Percentiles rank a stretch among this genome's conserved stretches.
phyloP scores from a whole-genome alignment of 768 basidiomycete species.

The Boletus rubescentipes region DNA sequence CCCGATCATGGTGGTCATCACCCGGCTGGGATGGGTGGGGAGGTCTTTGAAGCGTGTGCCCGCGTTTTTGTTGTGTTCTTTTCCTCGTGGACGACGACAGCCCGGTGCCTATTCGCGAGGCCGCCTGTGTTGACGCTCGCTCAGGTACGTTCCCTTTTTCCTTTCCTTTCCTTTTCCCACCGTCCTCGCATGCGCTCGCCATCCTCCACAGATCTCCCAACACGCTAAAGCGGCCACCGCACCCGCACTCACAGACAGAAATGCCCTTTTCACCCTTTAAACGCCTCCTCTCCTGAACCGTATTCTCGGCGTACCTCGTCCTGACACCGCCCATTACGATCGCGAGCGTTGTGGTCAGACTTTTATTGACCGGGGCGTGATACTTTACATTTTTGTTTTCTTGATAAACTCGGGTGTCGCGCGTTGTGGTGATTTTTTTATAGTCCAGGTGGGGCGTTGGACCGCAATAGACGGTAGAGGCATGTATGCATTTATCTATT shows the following conservation, averaged over 20 bases:
- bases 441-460: too few species aligned
- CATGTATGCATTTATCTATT: too few species aligned
- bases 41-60: slow-evolving; percentile 80
- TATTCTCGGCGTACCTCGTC: slow-evolving; percentile 91
- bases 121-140: slow-evolving; percentile 78
- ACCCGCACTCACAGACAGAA: background rate
- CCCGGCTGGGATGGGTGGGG: slow-evolving; percentile 42
- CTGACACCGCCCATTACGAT: slow-evolving; percentile 87
- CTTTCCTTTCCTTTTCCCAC: slow-evolving; percentile 19
- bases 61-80: slow-evolving; percentile 37
- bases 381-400: background rate
- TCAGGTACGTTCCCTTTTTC: slow-evolving; percentile 37
- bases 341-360: slow-evolving; percentile 69
- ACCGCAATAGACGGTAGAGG: too few species aligned
- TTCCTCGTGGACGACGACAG: slow-evolving; percentile 21
- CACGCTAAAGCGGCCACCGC: background rate
- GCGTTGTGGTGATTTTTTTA: too few species aligned
- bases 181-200: background rate
- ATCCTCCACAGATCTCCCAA: slow-evolving; percentile 21
- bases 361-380: slow-evolving; percentile 53
- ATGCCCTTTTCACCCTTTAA: slow-evolving; percentile 56
- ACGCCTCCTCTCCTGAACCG: slow-evolving; percentile 83
- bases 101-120: slow-evolving; percentile 84
- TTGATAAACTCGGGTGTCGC: too few species aligned
- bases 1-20: slow-evolving; percentile 68